A percentile compares a stretch with the other conserved stretches of the same genome.
Evolutionary conservation across 2,329 filamentous ascomycete genomes (phyloP).

Genomic region (Decorospora gaudefroyi): DNA sequence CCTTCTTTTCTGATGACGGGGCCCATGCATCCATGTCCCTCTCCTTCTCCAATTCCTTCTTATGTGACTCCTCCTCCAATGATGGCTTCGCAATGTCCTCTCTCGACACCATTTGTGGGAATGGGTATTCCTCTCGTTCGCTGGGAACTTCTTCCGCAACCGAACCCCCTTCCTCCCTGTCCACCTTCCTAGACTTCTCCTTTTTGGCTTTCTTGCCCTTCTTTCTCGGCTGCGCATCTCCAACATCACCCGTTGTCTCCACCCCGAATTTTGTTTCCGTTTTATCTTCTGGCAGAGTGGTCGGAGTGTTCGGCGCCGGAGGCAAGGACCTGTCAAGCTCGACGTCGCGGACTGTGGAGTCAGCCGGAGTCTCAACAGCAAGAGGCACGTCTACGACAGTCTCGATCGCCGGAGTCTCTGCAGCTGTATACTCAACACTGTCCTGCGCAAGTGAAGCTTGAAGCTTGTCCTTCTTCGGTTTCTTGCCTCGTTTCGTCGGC

Average conservation of each 20-base stretch:
- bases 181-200: conserved; percentile 16
- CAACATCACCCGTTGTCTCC: conserved; percentile 12
- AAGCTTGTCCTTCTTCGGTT: conserved; percentile 39
- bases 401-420: conserved; percentile 42
- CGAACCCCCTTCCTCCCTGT: conserved; percentile 8
- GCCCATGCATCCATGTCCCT: conserved; percentile 36
- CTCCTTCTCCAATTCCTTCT: conserved; percentile 26
- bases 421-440: conserved; percentile 34
- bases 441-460: conserved; percentile 33
- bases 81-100: conserved; percentile 1
- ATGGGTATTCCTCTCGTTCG: conserved; percentile 36
- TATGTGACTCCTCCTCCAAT: conserved; percentile 5
- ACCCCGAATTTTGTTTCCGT: not conserved
- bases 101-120: conserved; percentile 26
- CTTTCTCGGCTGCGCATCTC: conserved; percentile 25
- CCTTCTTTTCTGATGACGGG: conserved; percentile 52
- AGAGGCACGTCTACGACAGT: conserved; percentile 38
- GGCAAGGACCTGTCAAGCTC: conserved; percentile 18
- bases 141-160: conserved; percentile 6
- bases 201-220: conserved; percentile 49
- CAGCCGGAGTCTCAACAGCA: conserved; percentile 40
- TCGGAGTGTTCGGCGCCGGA: conserved; percentile 3
- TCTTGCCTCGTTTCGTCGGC: conserved; percentile 35
- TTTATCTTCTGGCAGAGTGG: not conserved
- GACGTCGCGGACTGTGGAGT: conserved; percentile 26